A percentile compares a stretch with the other conserved stretches of the same genome.
These are phyloP conservation scores for Cymbopogon flexuosus DNA, from an alignment of 202 grass and related monocot species.

Conservation along the genomic window DNA sequence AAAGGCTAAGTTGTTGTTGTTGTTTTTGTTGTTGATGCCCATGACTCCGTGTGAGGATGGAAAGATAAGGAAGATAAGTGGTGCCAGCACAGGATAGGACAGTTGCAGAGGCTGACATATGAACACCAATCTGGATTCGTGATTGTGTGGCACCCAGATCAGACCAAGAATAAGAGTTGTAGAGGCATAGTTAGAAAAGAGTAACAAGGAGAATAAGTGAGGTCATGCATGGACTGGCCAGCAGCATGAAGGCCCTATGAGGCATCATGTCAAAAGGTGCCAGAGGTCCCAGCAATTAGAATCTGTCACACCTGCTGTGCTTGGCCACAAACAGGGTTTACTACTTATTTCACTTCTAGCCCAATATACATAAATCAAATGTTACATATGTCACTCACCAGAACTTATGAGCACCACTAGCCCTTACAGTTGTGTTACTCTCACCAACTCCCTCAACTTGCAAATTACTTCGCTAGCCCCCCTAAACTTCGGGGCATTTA, in stretches of 20 bases:
- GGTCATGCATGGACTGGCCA: background rate
- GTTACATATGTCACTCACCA: background rate
- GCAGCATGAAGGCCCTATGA: too few species aligned
- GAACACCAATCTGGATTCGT: background rate
- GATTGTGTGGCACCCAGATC: background rate
- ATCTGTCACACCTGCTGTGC: background rate
- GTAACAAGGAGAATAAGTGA: background rate
- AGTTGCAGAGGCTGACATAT: background rate
- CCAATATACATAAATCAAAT: too few species aligned
- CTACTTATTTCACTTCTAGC: too few species aligned
- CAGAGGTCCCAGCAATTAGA: background rate
- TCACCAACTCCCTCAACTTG: background rate
- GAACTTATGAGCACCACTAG: background rate
- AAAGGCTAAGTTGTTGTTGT: too few species aligned
- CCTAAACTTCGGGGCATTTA: background rate
- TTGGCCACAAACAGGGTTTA: too few species aligned
- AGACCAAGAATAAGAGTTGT: background rate
- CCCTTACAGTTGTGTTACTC: background rate
- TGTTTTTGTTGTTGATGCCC: background rate
- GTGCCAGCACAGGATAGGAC: background rate
- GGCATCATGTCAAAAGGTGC: background rate
- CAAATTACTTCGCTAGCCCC: background rate
- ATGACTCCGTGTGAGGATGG: background rate
- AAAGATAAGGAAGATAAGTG: background rate
- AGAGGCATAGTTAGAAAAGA: background rate